Percentiles rank a stretch among this genome's conserved stretches.
These are phyloP conservation scores for Craterostigma plantagineum DNA, from an alignment of 257 asterid genomes.

Conservation along the genomic window DNA sequence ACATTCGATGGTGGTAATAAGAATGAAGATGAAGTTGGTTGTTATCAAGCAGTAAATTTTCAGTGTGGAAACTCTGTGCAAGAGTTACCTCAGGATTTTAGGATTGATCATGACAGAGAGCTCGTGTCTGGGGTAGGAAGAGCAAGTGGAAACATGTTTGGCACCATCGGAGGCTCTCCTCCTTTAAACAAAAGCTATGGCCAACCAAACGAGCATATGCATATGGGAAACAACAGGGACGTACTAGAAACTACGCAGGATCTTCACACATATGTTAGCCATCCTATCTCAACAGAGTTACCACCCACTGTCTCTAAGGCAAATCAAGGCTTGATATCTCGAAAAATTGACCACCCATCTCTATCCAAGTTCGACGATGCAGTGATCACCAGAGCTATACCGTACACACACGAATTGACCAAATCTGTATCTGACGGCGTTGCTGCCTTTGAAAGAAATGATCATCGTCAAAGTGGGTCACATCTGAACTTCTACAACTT, in stretches of 20 bases:
- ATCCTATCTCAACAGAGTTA: too few species aligned
- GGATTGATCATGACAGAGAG: conserved; percentile 10
- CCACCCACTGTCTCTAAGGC: too few species aligned
- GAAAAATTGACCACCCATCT: too few species aligned
- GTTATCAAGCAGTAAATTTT: conserved; percentile 11
- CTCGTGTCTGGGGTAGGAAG: conserved; percentile 14
- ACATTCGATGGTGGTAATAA: conserved; percentile 13
- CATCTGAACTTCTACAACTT: neutral
- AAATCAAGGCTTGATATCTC: too few species aligned
- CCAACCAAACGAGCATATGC: too few species aligned
- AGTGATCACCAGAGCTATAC: conserved; percentile 17
- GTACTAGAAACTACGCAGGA: too few species aligned
- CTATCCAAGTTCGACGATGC: conserved; percentile 20
- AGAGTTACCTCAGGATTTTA: conserved; percentile 10
- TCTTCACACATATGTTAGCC: neutral
- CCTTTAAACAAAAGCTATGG: conserved; percentile 8
- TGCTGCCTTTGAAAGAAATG: too few species aligned
- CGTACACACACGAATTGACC: conserved; percentile 20
- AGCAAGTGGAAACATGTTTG: conserved; percentile 9
- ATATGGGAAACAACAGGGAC: too few species aligned
- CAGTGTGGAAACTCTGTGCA: conserved; percentile 10
- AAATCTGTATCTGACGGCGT: conserved; percentile 9
- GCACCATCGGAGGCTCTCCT: conserved; percentile 10
- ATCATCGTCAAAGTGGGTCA: too few species aligned
- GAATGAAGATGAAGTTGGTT: conserved; percentile 12